Evolutionary conservation across 2,329 filamentous ascomycete genomes (phyloP).

Genomic region (Xylaria sp.): DNA sequence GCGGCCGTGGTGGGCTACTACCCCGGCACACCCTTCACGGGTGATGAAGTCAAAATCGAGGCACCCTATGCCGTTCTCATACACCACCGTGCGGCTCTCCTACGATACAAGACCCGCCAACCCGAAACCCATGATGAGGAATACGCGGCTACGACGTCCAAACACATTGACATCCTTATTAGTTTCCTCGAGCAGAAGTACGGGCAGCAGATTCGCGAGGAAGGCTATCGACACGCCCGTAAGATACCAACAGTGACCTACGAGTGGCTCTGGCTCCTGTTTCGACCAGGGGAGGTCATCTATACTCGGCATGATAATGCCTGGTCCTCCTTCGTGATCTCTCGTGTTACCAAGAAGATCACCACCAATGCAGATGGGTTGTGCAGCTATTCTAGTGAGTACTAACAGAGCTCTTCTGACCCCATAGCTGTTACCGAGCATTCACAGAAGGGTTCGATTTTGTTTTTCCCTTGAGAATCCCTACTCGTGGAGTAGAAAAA

Average conservation of each 20-base stretch:
- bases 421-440: background rate
- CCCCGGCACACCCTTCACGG: slow-evolving; percentile 54
- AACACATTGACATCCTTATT: slow-evolving; percentile 60
- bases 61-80: slow-evolving; percentile 62
- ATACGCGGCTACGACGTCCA: slow-evolving; percentile 55
- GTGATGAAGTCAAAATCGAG: slow-evolving; percentile 53
- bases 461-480: background rate
- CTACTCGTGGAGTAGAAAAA: background rate
- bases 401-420: background rate
- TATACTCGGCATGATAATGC: slow-evolving; percentile 55
- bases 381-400: slow-evolving; percentile 28
- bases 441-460: background rate
- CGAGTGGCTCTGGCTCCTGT: slow-evolving; percentile 59
- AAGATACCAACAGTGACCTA: slow-evolving; percentile 57
- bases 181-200: slow-evolving; percentile 56
- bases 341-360: slow-evolving; percentile 43
- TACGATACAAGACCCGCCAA: slow-evolving; percentile 56
- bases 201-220: slow-evolving; percentile 53
- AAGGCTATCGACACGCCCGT: slow-evolving; percentile 55
- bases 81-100: slow-evolving; percentile 59
- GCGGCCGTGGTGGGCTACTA: slow-evolving; percentile 62
- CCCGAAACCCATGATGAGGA: slow-evolving; percentile 55
- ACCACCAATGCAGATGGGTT: slow-evolving; percentile 17
- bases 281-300: slow-evolving; percentile 59
- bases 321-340: slow-evolving; percentile 58